Evolutionary conservation across 257 asterid species (phyloP).

Genomic region (Hygrophila difformis): DNA sequence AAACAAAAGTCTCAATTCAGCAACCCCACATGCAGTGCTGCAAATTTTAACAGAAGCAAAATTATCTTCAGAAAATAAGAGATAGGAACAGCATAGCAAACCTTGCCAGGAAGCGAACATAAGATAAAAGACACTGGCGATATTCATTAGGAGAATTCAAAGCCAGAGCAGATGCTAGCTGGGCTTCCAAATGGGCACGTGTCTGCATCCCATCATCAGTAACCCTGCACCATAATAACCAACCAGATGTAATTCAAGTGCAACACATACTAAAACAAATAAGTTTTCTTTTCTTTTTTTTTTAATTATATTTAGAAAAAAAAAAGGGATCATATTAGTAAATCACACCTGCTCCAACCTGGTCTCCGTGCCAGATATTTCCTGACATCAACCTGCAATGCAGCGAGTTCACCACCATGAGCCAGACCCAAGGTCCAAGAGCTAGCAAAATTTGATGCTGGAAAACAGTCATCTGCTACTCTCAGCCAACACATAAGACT

Average conservation of each 20-base stretch:
- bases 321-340: too few relatives aligned
- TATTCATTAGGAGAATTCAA: conserved; percentile 85
- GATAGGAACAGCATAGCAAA: conserved; percentile 21
- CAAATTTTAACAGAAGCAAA: background rate
- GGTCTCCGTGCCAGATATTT: conserved; percentile 88
- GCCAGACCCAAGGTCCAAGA: conserved; percentile 74
- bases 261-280: too few relatives aligned
- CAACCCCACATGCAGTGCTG: too few relatives aligned
- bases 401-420: conserved; percentile 90
- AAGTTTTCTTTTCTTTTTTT: too few relatives aligned
- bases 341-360: conserved; percentile 99
- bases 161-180: conserved; percentile 86
- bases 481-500: conserved; percentile 92
- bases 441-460: conserved; percentile 91
- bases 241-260: too few relatives aligned
- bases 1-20: too few relatives aligned
- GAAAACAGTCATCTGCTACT: conserved; percentile 90
- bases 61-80: background rate
- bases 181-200: conserved; percentile 96
- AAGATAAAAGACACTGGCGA: conserved; percentile 82
- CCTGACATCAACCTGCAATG: conserved; percentile 83
- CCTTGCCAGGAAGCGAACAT: conserved; percentile 85
- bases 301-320: background rate
- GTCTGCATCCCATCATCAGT: conserved; percentile 94
- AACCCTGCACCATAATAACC: conserved; percentile 48